phyloP scores from a whole-genome alignment of 495 filamentous ascomycete genomes.

The Usnea hakonensis region DNA sequence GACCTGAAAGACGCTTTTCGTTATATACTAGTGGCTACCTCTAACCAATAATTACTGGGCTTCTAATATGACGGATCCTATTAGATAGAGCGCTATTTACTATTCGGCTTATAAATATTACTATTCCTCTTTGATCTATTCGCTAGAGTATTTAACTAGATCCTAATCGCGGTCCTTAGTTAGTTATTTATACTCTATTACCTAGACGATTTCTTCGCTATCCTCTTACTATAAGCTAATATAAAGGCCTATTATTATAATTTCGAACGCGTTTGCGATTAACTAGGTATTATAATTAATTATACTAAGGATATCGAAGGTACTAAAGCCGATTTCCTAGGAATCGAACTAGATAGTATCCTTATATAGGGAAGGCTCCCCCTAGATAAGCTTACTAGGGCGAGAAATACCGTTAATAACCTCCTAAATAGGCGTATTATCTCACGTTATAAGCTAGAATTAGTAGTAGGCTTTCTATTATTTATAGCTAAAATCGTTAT shows the following conservation, averaged over 20 bases:
- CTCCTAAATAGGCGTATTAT: neutral
- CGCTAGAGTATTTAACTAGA: neutral
- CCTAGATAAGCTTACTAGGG: neutral
- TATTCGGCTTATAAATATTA: neutral
- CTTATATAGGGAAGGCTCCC: neutral
- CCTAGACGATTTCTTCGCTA: conserved; percentile 1
- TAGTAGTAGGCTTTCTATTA: neutral
- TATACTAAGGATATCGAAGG: neutral
- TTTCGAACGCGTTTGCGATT: neutral
- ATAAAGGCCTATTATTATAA: neutral
- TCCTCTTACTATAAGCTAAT: neutral
- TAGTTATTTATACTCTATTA: neutral
- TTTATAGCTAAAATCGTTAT: neutral
- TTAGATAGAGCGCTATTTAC: neutral
- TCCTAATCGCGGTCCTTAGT: neutral
- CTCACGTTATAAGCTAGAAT: neutral
- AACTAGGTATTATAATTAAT: neutral
- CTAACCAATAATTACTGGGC: neutral
- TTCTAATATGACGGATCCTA: neutral
- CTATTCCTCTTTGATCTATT: neutral
- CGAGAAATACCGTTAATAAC: neutral
- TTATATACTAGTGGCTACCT: neutral
- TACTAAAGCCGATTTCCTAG: neutral
- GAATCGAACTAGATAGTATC: neutral
- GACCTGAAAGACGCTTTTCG: neutral